A percentile compares a stretch with the other conserved stretches of the same genome.
Evolutionary conservation across 768 basidiomycete genomes (phyloP).

Genomic region (Leccinum variicolor): DNA sequence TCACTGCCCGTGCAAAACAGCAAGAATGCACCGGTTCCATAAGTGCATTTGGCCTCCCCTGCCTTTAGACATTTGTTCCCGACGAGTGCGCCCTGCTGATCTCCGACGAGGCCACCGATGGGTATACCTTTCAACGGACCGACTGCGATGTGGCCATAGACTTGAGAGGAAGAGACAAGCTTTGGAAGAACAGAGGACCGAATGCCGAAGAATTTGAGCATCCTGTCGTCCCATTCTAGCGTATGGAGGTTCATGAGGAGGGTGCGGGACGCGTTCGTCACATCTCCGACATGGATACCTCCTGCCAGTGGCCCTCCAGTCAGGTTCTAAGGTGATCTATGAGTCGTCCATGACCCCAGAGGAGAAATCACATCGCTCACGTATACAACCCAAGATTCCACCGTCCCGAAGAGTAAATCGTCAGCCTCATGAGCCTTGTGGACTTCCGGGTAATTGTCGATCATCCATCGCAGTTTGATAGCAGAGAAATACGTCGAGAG

Average conservation of each 20-base stretch:
- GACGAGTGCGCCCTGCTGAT: conserved; percentile 95
- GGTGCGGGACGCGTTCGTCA: conserved; percentile 95
- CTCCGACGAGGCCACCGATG: conserved; percentile 93
- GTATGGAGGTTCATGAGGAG: conserved; percentile 83
- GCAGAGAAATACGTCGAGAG: conserved; percentile 98
- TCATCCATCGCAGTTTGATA: conserved; percentile 96
- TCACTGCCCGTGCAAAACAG: conserved; percentile 91
- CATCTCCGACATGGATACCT: conserved; percentile 83
- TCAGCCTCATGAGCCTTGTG: conserved; percentile 74
- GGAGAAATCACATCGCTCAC: conserved; percentile 39
- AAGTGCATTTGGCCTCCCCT: conserved; percentile 97
- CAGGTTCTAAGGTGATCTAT: conserved; percentile 53
- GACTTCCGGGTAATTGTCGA: conserved; percentile 79
- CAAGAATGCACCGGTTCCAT: conserved; percentile 95
- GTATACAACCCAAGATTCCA: conserved; percentile 96
- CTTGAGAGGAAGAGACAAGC: conserved; percentile 88
- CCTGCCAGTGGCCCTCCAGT: conserved; percentile 71
- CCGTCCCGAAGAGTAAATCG: conserved; percentile 87
- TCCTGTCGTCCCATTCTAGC: conserved; percentile 76
- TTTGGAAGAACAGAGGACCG: conserved; percentile 75
- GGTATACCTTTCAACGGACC: conserved; percentile 72
- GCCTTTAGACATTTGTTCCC: conserved; percentile 92
- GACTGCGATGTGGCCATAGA: conserved; percentile 75
- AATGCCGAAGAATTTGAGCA: conserved; percentile 86
- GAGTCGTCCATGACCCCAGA: background rate